Evolutionary conservation across 345 rosid species (phyloP), one percentile per base, ranked within the genome.

Genomic region (Acer negundo): DNA sequence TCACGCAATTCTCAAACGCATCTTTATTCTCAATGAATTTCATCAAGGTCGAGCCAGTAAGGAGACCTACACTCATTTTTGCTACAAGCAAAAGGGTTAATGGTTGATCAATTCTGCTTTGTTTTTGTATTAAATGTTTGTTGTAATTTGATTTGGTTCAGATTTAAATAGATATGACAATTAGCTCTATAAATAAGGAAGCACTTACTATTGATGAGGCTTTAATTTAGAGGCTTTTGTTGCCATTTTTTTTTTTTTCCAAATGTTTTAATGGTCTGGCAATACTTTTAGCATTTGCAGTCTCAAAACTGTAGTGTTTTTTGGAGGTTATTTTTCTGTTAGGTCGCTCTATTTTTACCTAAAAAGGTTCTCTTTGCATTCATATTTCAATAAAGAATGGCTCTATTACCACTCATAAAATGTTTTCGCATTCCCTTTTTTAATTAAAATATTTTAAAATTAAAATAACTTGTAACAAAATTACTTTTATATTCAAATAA

Each of bases 51-150:
- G 75, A 62, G 31, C 61, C 79, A 58, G 64, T 76, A 23, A 86
- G 75, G 19, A 80, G 7, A n/a, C 74, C 82, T n/a, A 67, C 19
- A 40, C 55, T 67, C 89, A 86, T 86, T 26, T 22, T 73, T 10
- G 46, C 3, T 26, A 22, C 15, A 22, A 61, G 6, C 17, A 13
- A 61, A 61, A 23, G n/a, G 31, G 67, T 63, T 63, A 26, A 28
- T 63, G 38, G 67, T 63, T 24, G 42, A 63, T 63, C 38, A 22
- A 26, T 62, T 46, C 15, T 46, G 49, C 10, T 56, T 15, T 58
- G 19, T 31, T 31, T 55, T n/a, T 8, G 6, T 13, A 8, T 22
- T 15, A 22, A 47, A 46, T 5, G 17, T 12, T 69, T 69, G 49
- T 10, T 46, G 49, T 46, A 9, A 10, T 46, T 15, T 11, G 59